These are phyloP conservation scores for Xylaria sp. DNA, from an alignment of 495 filamentous ascomycete species.

Conservation along the genomic window DNA sequence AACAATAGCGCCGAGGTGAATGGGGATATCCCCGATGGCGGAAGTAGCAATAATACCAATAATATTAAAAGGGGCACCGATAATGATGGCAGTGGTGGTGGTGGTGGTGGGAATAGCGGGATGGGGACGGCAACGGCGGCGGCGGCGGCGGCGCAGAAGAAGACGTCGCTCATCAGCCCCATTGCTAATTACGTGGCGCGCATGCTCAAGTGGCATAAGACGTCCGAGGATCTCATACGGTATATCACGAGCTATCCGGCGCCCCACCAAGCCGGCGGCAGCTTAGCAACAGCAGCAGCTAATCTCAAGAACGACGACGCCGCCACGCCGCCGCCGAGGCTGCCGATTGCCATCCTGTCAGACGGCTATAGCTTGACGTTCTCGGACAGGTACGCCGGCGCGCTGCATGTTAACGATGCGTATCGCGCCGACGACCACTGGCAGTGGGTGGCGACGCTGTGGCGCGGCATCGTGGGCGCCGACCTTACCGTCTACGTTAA, in stretches of 20 bases:
- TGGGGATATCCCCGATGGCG: background rate
- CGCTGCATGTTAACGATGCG: slow-evolving; percentile 75
- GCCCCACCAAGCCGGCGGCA: slow-evolving; percentile 7
- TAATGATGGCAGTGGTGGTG: slow-evolving; percentile 15
- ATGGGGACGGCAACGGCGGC: background rate
- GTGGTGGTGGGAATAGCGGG: slow-evolving; percentile 14
- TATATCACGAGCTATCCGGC: slow-evolving; percentile 60
- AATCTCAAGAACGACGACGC: background rate
- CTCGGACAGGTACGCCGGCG: slow-evolving; percentile 74
- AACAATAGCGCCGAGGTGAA: slow-evolving; percentile 24
- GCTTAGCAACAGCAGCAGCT: slow-evolving; percentile 15
- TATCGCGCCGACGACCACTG: slow-evolving; percentile 90
- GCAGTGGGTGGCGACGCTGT: slow-evolving; percentile 97
- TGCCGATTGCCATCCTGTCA: slow-evolving; percentile 76
- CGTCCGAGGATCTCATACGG: slow-evolving; percentile 67
- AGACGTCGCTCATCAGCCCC: slow-evolving; percentile 40
- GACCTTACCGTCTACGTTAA: slow-evolving; percentile 83
- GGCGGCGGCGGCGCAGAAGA: slow-evolving; percentile 13
- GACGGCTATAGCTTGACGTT: slow-evolving; percentile 74
- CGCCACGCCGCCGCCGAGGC: slow-evolving; percentile 18
- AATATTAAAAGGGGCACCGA: slow-evolving; percentile 12
- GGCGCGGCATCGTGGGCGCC: slow-evolving; percentile 84
- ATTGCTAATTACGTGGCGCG: slow-evolving; percentile 70
- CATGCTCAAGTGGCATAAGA: slow-evolving; percentile 75
- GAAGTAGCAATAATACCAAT: slow-evolving; percentile 14